Conservation (phyloP, 2,329 filamentous ascomycete species). For the Clonostachys byssicola region DNA sequence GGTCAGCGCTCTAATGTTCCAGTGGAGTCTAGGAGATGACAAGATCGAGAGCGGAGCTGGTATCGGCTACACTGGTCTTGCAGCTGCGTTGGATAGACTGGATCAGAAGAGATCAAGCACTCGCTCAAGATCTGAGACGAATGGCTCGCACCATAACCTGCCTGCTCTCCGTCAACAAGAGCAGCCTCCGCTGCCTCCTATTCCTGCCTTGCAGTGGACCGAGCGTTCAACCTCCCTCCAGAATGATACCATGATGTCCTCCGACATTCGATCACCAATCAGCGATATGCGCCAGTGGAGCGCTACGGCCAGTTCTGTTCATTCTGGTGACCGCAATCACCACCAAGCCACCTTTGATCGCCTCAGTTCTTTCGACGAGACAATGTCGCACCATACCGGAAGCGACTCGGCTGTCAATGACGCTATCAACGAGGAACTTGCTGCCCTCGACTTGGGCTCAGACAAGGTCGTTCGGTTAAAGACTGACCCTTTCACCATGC, state of each 20-base stretch:
- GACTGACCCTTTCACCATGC: conserved; percentile 44
- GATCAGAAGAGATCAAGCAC: conserved; percentile 9
- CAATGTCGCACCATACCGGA: conserved; percentile 12
- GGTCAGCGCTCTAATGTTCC: conserved; percentile 61
- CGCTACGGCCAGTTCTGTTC: conserved; percentile 18
- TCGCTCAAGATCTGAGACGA: background rate
- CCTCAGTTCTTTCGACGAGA: conserved; percentile 20
- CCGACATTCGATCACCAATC: background rate
- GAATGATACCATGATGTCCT: background rate
- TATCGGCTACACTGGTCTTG: conserved; percentile 64
- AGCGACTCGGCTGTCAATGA: conserved; percentile 13
- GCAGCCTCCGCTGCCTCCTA: background rate
- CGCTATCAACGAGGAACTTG: conserved; percentile 20
- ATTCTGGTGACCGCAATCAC: conserved; percentile 19
- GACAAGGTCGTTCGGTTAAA: conserved; percentile 40
- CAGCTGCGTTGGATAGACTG: conserved; percentile 53
- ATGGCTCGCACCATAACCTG: background rate
- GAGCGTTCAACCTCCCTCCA: conserved; percentile 1
- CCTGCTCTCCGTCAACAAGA: background rate
- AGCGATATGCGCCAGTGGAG: conserved; percentile 3
- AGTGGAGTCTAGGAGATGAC: conserved; percentile 58
- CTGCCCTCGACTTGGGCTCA: conserved; percentile 31
- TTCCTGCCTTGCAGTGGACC: background rate
- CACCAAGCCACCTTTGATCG: conserved; percentile 16
- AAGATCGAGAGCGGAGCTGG: conserved; percentile 57